phyloP scores from a whole-genome alignment of 306 rosid genomes.

The Rosa multiflora region DNA sequence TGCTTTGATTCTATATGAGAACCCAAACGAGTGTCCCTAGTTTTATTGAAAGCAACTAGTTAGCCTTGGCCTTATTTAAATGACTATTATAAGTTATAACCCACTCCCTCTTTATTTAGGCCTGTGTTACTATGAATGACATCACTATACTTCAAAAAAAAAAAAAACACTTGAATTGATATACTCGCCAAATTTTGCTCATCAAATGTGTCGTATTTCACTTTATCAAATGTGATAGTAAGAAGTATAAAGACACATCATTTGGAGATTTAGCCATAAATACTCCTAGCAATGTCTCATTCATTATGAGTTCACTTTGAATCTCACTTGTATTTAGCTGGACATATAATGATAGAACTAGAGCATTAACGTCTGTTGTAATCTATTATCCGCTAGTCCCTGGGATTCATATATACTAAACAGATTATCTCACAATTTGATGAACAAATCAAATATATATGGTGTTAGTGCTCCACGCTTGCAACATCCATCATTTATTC shows the following conservation, averaged over 20 bases:
- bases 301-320: neutral
- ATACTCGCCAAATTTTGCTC: neutral
- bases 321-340: neutral
- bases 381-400: too few species aligned
- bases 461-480: too few species aligned
- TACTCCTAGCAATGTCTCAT: neutral
- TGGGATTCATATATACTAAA: too few species aligned
- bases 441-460: too few species aligned
- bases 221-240: neutral
- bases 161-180: neutral
- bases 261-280: neutral
- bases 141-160: too few species aligned
- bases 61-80: slow-evolving; percentile 24
- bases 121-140: too few species aligned
- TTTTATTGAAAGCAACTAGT: slow-evolving; percentile 34
- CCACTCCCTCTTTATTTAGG: neutral
- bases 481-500: too few species aligned
- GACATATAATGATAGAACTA: neutral
- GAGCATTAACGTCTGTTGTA: too few species aligned
- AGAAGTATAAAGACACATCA: neutral
- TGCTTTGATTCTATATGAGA: slow-evolving; percentile 34
- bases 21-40: slow-evolving; percentile 35
- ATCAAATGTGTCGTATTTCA: too few species aligned
- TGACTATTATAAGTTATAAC: slow-evolving; percentile 22
- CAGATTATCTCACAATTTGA: too few species aligned